Conservation (phyloP, 2,329 filamentous ascomycete species). For the Colletotrichum agaves region DNA sequence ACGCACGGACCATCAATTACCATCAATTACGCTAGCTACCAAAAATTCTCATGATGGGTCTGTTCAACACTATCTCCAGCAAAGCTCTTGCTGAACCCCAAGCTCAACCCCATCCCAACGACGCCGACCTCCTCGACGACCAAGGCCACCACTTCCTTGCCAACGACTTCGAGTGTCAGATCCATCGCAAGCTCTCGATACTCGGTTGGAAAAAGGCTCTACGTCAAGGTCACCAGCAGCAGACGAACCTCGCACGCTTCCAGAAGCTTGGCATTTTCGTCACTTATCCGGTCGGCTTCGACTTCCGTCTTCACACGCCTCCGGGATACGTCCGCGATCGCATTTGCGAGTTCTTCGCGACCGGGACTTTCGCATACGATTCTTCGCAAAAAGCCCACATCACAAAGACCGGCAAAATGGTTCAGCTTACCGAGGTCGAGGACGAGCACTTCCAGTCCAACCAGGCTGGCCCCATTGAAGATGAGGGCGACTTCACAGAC, state of each 20-base stretch:
- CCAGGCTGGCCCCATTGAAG: conserved; percentile 77
- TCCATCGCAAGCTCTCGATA: conserved; percentile 14
- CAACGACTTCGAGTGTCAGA: conserved; percentile 20
- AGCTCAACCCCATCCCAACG: conserved; percentile 26
- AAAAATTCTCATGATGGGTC: conserved; percentile 38
- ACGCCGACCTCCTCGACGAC: conserved; percentile 14
- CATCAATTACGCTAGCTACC: conserved; percentile 20
- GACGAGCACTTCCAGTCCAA: conserved; percentile 90
- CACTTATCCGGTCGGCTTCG: conserved; percentile 18
- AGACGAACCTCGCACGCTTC: conserved; percentile 14
- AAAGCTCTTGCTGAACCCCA: conserved; percentile 24
- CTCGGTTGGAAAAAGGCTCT: conserved; percentile 23
- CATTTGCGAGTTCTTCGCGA: conserved; percentile 13
- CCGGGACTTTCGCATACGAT: background rate
- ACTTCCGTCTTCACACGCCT: conserved; percentile 21
- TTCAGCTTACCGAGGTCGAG: conserved; percentile 95
- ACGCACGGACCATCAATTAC: conserved; percentile 32
- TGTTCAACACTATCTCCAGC: conserved; percentile 10
- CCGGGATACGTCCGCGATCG: conserved; percentile 11
- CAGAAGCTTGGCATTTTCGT: conserved; percentile 25
- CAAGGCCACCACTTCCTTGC: conserved; percentile 14
- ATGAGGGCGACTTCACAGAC: conserved; percentile 93
- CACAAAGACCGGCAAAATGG: conserved; percentile 70
- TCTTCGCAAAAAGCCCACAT: background rate
- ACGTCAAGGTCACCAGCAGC: conserved; percentile 17